Conservation (phyloP, 2,329 filamentous ascomycete species). For the Colletotrichum sojae region DNA sequence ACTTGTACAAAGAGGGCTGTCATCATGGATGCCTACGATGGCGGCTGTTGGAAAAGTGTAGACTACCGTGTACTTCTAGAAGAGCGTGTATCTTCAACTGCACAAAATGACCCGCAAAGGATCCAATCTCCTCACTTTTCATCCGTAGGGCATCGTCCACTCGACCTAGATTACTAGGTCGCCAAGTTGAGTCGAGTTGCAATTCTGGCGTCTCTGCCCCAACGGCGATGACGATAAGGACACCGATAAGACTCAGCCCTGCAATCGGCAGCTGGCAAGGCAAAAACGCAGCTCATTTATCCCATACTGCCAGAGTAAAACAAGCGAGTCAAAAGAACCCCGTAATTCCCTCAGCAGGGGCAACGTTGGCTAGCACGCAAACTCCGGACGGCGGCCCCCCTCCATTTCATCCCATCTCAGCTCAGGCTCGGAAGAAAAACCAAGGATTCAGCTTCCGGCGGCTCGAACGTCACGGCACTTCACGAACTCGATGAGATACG, state of each 20-base stretch:
- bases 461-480: constrained; percentile 4
- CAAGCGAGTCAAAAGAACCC: not conserved
- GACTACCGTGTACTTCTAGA: constrained; percentile 33
- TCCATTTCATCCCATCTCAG: constrained; percentile 29
- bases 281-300: not conserved
- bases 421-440: not conserved
- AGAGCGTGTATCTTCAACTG: constrained; percentile 27
- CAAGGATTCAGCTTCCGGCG: constrained; percentile 28
- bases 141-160: not conserved
- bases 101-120: not conserved
- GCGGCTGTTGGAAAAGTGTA: constrained; percentile 9
- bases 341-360: constrained; percentile 38
- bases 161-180: too few species aligned
- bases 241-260: not conserved
- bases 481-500: not conserved
- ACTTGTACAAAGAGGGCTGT: not conserved
- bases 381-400: not conserved
- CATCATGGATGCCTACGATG: not conserved
- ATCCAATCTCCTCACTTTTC: not conserved
- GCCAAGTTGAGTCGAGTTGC: too few species aligned
- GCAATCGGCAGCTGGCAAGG: not conserved
- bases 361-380: not conserved
- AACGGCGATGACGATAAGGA: not conserved
- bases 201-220: too few species aligned
- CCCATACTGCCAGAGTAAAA: constrained; percentile 7